Percentiles rank a stretch among this genome's conserved stretches.
Conservation (phyloP, 2,329 filamentous ascomycete species). For the Xylaria sp. region DNA sequence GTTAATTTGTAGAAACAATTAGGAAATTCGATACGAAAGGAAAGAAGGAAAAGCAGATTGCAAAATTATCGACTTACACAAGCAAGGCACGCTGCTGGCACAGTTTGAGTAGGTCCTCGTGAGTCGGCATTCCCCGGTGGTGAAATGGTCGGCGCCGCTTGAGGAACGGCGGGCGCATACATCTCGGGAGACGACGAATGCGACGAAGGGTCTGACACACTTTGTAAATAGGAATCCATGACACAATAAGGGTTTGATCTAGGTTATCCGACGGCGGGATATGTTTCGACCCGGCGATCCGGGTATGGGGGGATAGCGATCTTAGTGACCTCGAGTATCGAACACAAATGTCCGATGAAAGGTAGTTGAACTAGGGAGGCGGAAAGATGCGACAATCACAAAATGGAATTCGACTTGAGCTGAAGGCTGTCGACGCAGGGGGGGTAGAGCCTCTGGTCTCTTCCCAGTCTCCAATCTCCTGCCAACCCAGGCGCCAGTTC, state of each 20-base stretch:
- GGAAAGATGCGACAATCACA: constrained; percentile 26
- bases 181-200: constrained; percentile 37
- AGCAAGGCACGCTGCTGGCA: constrained; percentile 64
- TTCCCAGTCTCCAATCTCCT: constrained; percentile 32
- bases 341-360: constrained; percentile 19
- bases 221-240: constrained; percentile 37
- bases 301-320: constrained; percentile 31
- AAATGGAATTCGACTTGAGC: constrained; percentile 21
- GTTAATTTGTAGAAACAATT: constrained; percentile 11
- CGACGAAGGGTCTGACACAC: constrained; percentile 29
- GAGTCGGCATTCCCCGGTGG: constrained; percentile 38
- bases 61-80: constrained; percentile 57
- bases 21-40: neutral
- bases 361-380: constrained; percentile 23
- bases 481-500: constrained; percentile 12
- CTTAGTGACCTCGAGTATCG: constrained; percentile 33
- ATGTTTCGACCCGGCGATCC: constrained; percentile 27
- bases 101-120: constrained; percentile 48
- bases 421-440: constrained; percentile 28
- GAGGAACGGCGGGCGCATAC: constrained; percentile 28
- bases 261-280: constrained; percentile 8
- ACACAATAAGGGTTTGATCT: constrained; percentile 10
- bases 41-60: constrained; percentile 18
- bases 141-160: constrained; percentile 30
- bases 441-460: constrained; percentile 31